Conservation (phyloP, 202 grass and related monocot genomes). For the Elaeis oleifera region DNA sequence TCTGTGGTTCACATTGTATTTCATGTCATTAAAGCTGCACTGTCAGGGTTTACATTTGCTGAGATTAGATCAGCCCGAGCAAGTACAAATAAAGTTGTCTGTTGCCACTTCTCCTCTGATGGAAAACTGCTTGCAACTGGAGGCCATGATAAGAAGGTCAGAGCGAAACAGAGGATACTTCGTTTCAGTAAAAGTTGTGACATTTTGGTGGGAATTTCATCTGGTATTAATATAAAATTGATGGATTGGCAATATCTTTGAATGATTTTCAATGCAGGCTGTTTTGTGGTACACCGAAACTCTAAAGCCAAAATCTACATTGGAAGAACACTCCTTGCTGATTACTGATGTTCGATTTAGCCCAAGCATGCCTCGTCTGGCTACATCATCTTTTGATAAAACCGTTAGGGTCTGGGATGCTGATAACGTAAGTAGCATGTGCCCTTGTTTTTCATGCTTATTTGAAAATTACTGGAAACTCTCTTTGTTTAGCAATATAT, state of each 20-base stretch:
- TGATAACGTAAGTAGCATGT: constrained; percentile 65
- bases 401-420: constrained; percentile 99
- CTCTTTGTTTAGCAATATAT: no score
- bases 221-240: no score
- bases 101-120: constrained; percentile 90
- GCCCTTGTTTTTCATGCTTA: neutral
- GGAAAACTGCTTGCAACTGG: constrained; percentile 95
- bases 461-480: neutral
- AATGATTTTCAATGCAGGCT: constrained; percentile 33
- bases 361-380: constrained; percentile 87
- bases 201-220: no score
- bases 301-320: constrained; percentile 58
- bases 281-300: constrained; percentile 73
- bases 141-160: constrained; percentile 98
- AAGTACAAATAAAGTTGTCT: constrained; percentile 71
- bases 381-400: constrained; percentile 97
- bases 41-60: constrained; percentile 71
- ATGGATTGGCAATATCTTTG: neutral
- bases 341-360: constrained; percentile 99
- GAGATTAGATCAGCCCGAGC: constrained; percentile 54
- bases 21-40: constrained; percentile 1
- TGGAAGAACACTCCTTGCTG: constrained; percentile 74
- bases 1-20: no score
- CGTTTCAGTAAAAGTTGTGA: no score
- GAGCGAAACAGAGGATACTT: neutral